A percentile compares a stretch with the other conserved stretches of the same genome.
Evolutionary conservation across 75 land plant genomes (phyloP).

Genomic region (Picea sitchensis): DNA sequence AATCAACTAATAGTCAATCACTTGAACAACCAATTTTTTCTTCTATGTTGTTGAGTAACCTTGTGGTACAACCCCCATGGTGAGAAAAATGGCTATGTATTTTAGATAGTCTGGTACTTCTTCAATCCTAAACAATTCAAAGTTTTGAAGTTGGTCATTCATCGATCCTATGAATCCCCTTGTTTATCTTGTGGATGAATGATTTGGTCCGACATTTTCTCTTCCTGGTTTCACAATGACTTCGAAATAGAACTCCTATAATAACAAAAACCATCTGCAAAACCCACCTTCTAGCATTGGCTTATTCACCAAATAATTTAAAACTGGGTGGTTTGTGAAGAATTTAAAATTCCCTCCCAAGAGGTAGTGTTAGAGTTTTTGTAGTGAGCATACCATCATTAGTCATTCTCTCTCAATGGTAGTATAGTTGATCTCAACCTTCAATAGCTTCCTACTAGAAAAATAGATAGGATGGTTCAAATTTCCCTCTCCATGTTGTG

Average conservation of each 20-base stretch:
- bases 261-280: not conserved
- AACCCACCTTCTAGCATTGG: not conserved
- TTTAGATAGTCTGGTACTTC: not conserved
- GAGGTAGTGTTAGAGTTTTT: not conserved
- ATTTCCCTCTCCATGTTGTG: no score
- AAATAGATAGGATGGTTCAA: no score
- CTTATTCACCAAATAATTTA: not conserved
- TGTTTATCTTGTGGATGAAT: not conserved
- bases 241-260: not conserved
- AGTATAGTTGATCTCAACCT: no score
- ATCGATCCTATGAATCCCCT: not conserved
- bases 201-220: not conserved
- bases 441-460: no score
- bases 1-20: not conserved
- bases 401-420: no score
- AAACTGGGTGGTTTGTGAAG: not conserved
- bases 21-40: not conserved
- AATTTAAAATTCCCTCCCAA: not conserved
- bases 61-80: not conserved
- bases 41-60: not conserved
- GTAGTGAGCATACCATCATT: not conserved
- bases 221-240: not conserved
- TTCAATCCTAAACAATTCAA: not conserved
- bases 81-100: not conserved
- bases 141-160: not conserved